Percentiles rank a stretch among this genome's conserved stretches.
Evolutionary conservation across 495 filamentous ascomycete genomes (phyloP).

Genomic region (Aspergillus hancockii): DNA sequence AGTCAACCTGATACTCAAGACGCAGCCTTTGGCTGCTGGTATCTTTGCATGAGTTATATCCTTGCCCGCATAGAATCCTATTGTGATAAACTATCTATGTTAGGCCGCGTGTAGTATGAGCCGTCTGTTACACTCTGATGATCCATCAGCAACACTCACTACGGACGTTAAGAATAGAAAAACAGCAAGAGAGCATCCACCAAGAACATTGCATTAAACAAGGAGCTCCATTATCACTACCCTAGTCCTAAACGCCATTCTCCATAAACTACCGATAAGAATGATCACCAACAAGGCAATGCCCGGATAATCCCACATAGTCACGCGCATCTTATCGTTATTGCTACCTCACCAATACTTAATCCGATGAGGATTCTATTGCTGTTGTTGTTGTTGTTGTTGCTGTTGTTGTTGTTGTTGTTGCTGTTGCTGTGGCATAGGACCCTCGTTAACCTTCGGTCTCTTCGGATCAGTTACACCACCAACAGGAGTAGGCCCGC

Average conservation of each 20-base stretch:
- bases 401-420: conserved; percentile 7
- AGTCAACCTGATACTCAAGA: neutral
- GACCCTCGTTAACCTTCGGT: conserved; percentile 15
- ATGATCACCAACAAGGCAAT: neutral
- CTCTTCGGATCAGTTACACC: conserved; percentile 40
- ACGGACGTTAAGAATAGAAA: neutral
- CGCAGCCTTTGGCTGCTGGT: neutral
- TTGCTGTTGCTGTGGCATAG: conserved; percentile 9
- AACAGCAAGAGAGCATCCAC: neutral
- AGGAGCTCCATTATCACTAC: neutral
- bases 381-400: conserved; percentile 5
- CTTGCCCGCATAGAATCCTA: neutral
- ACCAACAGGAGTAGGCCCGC: conserved; percentile 22
- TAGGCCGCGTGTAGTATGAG: neutral
- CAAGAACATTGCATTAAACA: neutral
- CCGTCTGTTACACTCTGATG: neutral
- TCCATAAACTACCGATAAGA: neutral
- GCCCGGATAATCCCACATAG: neutral
- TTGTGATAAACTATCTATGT: neutral
- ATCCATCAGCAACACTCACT: neutral
- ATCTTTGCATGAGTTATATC: neutral
- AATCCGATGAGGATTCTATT: neutral
- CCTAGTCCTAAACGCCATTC: neutral
- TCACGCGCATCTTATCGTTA: neutral
- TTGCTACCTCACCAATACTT: neutral